Evolutionary conservation across 1,284 basidiomycete genomes (phyloP).

Genomic region (Inonotus obliquus): DNA sequence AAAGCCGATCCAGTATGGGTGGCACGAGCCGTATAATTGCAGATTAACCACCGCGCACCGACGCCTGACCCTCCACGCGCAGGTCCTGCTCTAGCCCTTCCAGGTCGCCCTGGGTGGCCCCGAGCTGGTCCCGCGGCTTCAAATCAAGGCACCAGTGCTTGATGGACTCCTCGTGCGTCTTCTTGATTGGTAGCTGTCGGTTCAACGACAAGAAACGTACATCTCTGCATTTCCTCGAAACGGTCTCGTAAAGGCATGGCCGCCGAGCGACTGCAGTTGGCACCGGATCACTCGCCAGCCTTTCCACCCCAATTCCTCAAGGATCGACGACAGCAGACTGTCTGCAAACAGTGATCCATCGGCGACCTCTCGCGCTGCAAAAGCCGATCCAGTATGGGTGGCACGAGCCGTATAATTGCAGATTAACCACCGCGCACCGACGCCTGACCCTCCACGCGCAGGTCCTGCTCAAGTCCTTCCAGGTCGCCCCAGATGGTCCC

Average conservation of each 20-base stretch:
- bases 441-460: slow-evolving; percentile 32
- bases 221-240: too few relatives aligned
- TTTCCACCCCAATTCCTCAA: background rate
- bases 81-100: slow-evolving; percentile 39
- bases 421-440: too few relatives aligned
- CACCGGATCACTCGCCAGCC: background rate
- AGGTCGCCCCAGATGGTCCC: slow-evolving; percentile 33
- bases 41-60: too few relatives aligned
- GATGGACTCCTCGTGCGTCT: background rate
- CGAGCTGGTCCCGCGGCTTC: slow-evolving; percentile 30
- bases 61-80: slow-evolving; percentile 31
- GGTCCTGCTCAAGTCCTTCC: slow-evolving; percentile 39
- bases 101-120: slow-evolving; percentile 32
- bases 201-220: background rate
- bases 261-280: background rate
- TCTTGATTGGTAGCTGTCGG: background rate
- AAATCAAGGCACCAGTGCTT: slow-evolving; percentile 34
- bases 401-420: too few relatives aligned
- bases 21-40: too few relatives aligned
- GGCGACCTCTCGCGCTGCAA: background rate
- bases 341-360: background rate
- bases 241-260: background rate
- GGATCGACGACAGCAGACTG: background rate
- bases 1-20: too few relatives aligned
- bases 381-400: too few relatives aligned